phyloP scores from a whole-genome alignment of 2,329 filamentous ascomycete species.

The Verruconis gallopava region DNA sequence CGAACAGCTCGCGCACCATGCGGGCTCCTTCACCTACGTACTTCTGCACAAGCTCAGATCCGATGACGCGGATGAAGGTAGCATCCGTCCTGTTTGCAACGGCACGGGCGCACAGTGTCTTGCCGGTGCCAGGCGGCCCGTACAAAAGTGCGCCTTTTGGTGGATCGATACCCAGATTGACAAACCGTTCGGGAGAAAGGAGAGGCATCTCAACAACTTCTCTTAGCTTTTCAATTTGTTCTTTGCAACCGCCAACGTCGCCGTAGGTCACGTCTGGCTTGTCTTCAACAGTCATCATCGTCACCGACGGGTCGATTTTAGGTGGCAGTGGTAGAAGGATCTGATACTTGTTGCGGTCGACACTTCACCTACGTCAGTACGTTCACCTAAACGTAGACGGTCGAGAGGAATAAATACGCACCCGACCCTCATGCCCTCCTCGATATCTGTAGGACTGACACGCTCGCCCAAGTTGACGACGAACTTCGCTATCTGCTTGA shows the following conservation, averaged over 20 bases:
- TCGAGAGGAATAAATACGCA: conserved; percentile 25
- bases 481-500: conserved; percentile 99
- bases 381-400: conserved; percentile 6
- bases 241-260: conserved; percentile 97
- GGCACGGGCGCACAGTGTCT: conserved; percentile 92
- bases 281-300: conserved; percentile 99
- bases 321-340: conserved; percentile 91
- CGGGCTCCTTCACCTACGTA: conserved; percentile 96
- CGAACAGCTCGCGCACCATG: conserved; percentile 97
- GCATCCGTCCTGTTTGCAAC: conserved; percentile 97
- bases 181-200: conserved; percentile 90
- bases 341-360: conserved; percentile 98
- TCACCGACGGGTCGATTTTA: conserved; percentile 97
- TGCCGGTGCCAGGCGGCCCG: conserved; percentile 94
- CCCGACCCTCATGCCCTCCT: conserved; percentile 97
- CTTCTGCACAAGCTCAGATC: conserved; percentile 94
- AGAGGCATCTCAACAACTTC: conserved; percentile 99
- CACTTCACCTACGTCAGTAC: conserved; percentile 34
- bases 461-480: conserved; percentile 95
- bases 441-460: conserved; percentile 95
- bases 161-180: conserved; percentile 96
- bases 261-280: conserved; percentile 99
- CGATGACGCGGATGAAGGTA: conserved; percentile 97
- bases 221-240: conserved; percentile 97
- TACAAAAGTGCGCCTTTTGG: conserved; percentile 96